Base-by-base conservation (phyloP, 140 eudicot species). In the Bidens hawaiensis region DNA sequence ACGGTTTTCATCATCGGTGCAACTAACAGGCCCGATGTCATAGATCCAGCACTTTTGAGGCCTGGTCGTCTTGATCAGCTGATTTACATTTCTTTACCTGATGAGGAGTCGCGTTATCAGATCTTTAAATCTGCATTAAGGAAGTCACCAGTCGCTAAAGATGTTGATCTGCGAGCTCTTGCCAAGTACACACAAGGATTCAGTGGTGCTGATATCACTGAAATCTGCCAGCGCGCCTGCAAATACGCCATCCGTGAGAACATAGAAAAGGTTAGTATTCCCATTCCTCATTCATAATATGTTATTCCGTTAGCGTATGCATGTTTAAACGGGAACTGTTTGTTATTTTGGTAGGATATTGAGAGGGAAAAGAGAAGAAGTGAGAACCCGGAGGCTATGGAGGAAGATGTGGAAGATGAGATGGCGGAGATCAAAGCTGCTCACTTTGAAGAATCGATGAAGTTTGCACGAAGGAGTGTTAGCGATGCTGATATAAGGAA, bases 191-290 rank as follows among this genome's bases (percentile, higher is more conserved):
- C 81, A 2, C 78, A 75, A 57, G 85, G 81, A n/a, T 79, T 79
- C 70, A 80, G 85, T 62, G 85, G 85, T n/a, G 85, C 85, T 71
- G 81, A 79, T 58, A 80, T 80, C 14, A 75, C 82, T 0, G 82
- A 80, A 33, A 80, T 80, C 9, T 80, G 81, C 27, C 81, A 70
- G 30, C 78, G 75, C 1, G 79, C 82, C 1, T 81, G 82, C 77
- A 81, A 81, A 73, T 81, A 81, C n/a, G 86, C 86, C 27, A 81
- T 81, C 14, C 75, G 82, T 31, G 86, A 81, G 72, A 76, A 81
- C 61, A 81, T 76, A 11, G 85, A 80, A 57, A 76, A 80, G 47
- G 85, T 76, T 36, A 58, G 74, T 69, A 14, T 52, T 28, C 0
- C 1, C 5, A 23, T 47, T 36, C n/a, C n/a, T n/a, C n/a, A n/a